Base-by-base conservation (phyloP, 2,329 filamentous ascomycete species). In the Didymella pomorum region DNA sequence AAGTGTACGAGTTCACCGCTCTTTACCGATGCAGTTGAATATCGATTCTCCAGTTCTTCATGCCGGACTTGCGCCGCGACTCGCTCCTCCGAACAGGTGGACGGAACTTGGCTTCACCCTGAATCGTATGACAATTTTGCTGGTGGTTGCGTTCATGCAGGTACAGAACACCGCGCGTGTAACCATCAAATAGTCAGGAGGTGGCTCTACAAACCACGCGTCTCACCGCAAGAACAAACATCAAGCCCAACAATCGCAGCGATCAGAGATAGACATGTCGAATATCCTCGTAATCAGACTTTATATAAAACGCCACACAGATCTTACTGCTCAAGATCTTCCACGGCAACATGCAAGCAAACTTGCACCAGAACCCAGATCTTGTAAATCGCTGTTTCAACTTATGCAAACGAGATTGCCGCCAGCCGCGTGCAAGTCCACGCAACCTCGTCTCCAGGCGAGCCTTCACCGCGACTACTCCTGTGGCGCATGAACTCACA, bases 111-210 rank as follows among this genome's bases (percentile, higher is more conserved):
- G 33, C 31, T 29, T 42, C 41, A 37, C 46, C 25, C 31, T 55
- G 56, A 59, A n/a, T 59, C 51, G 33, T 46, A 23, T 31, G 47
- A 48, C 42, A 29, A 12, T 41, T 12, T 31, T 48, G 42, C 21
- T 60, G 35, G 18, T 55, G 57, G 41, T 52, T 56, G 57, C 57
- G 52, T 59, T 59, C 51, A 59, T 55, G 56, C 56, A 58, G 45
- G 51, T 47, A 42, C 46, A 49, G 25, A 35, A 18, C 37, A 42
- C 25, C 26, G 37, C 31, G 33, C 41, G 41, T 50, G 50, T 21
- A 46, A 58, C 21, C 29, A 20, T 28, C 41, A 10, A 28, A 21
- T 26, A 21, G 21, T 42, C 39, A 42, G 39, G 20, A 14, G 39
- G 20, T 25, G 20, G 20, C 39, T 23, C 21, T 26, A 25, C 41